Base-by-base conservation (phyloP, 2,329 filamentous ascomycete species). In the Paraphaeosphaeria sporulosa region DNA sequence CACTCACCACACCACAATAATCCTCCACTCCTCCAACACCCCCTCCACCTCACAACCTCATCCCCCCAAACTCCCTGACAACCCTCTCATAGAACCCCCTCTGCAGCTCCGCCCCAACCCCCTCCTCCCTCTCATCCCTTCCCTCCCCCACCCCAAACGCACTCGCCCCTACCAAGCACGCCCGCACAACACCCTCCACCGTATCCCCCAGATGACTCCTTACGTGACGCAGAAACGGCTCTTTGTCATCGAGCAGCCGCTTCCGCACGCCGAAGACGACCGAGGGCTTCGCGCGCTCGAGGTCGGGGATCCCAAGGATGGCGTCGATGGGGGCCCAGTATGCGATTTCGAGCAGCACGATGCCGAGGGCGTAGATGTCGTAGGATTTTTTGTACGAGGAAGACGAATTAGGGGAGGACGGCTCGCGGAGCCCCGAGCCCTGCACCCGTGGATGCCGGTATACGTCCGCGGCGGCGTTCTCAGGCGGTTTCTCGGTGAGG, bases 291-390 rank as follows among this genome's bases (percentile, higher is more conserved):
- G 77, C 78, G 7, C 70, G 71, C 2, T 27, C 69, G 62, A 63
- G 67, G 67, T 64, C 71, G 32, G 80, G 72, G 13, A 85, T 79
- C 0, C 58, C 63, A 4, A 85, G 59, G 3, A 85, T 76, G 15
- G 66, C 59, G 25, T 85, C 81, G 32, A 86, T 78, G 0, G 81
- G 75, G 47, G 74, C 70, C 84, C 84, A 86, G 61, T 83, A 81
- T n/a, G 83, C 84, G 4, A 87, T 78, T 67, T 87, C 85, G 3
- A 85, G 73, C 5, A 86, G 69, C 3, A 86, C 76, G 8, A 86
- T 74, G 3, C 85, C 84, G 0, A 87, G 75, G 21, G 80, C 79
- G 67, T 86, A 86, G 8, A 86, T 73, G 57, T 87, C 85, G 61
- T 82, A 84, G 38, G 77, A 78, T 64, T 85, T 85, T 64, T 80